These are phyloP conservation scores for Scalesia atractyloides DNA, from an alignment of 129 eudicot species.

Conservation along the genomic window DNA sequence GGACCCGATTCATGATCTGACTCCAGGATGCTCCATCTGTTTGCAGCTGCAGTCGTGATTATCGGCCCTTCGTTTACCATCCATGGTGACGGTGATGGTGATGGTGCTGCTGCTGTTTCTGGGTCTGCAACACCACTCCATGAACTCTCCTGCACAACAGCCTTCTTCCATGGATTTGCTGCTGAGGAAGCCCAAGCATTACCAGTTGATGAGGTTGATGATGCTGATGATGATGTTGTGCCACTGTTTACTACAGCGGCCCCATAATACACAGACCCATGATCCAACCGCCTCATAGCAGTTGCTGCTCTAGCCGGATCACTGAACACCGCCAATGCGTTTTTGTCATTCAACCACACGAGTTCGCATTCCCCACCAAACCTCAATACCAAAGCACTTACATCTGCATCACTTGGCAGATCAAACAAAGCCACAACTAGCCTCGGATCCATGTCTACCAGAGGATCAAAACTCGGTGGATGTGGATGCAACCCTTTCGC, in stretches of 20 bases:
- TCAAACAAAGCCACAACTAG: slow-evolving; percentile 88
- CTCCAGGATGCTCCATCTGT: slow-evolving; percentile 75
- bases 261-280: slow-evolving; percentile 86
- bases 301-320: slow-evolving; percentile 96
- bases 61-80: slow-evolving; percentile 51
- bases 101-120: background rate
- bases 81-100: slow-evolving; percentile 39
- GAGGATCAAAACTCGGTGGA: slow-evolving; percentile 61
- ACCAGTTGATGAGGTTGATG: slow-evolving; percentile 15
- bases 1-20: slow-evolving; percentile 38
- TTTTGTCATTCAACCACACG: slow-evolving; percentile 92
- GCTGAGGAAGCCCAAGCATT: slow-evolving; percentile 52
- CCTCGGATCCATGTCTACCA: slow-evolving; percentile 93
- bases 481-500: slow-evolving; percentile 54
- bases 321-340: slow-evolving; percentile 87
- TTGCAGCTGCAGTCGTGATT: slow-evolving; percentile 32
- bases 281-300: slow-evolving; percentile 94
- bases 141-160: slow-evolving; percentile 58
- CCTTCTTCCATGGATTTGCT: slow-evolving; percentile 80
- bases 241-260: slow-evolving; percentile 47
- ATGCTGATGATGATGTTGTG: slow-evolving; percentile 27
- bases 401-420: slow-evolving; percentile 88
- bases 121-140: slow-evolving; percentile 64
- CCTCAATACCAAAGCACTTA: slow-evolving; percentile 85
- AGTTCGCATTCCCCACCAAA: slow-evolving; percentile 97